These are phyloP conservation scores for Pseudopediastrum boryanum DNA, from an alignment of 139 green algal species.

Conservation along the genomic window DNA sequence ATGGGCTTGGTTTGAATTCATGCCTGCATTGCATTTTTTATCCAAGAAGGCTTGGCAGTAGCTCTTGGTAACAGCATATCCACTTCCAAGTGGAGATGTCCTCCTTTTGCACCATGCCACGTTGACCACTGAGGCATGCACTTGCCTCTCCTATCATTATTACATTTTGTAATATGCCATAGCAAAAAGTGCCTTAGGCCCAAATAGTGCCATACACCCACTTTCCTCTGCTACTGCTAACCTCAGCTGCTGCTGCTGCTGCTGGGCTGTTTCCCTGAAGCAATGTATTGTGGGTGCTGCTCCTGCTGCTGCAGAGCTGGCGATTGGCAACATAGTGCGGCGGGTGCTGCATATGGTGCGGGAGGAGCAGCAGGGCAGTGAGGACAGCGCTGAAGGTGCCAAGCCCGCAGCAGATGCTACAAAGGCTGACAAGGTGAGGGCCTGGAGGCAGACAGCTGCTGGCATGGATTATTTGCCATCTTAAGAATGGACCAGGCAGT, in stretches of 20 bases:
- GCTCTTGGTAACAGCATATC: too few relatives aligned
- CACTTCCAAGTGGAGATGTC: neutral
- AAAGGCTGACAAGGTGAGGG: neutral
- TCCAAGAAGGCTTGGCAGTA: too few relatives aligned
- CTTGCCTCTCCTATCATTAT: too few relatives aligned
- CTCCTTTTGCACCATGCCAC: neutral
- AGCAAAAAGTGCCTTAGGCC: too few relatives aligned
- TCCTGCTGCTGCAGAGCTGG: slow-evolving; percentile 75
- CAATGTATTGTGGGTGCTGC: neutral
- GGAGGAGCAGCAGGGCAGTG: slow-evolving; percentile 75
- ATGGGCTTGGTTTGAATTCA: too few relatives aligned
- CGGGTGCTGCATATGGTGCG: slow-evolving; percentile 93
- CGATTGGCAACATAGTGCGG: slow-evolving; percentile 92
- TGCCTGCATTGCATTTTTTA: too few relatives aligned
- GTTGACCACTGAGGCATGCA: neutral
- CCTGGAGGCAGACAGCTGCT: too few relatives aligned
- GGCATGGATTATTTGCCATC: too few relatives aligned
- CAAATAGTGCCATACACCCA: too few relatives aligned
- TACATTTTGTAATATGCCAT: too few relatives aligned
- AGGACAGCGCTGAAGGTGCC: neutral
- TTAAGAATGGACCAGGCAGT: too few relatives aligned
- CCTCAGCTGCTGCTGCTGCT: neutral
- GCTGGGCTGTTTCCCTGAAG: neutral
- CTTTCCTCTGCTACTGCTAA: neutral
- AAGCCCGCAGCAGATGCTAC: neutral